Percentiles rank a stretch among this genome's conserved stretches.
Conservation (phyloP, 2,329 filamentous ascomycete species). For the Colletotrichum echinochloae region DNA sequence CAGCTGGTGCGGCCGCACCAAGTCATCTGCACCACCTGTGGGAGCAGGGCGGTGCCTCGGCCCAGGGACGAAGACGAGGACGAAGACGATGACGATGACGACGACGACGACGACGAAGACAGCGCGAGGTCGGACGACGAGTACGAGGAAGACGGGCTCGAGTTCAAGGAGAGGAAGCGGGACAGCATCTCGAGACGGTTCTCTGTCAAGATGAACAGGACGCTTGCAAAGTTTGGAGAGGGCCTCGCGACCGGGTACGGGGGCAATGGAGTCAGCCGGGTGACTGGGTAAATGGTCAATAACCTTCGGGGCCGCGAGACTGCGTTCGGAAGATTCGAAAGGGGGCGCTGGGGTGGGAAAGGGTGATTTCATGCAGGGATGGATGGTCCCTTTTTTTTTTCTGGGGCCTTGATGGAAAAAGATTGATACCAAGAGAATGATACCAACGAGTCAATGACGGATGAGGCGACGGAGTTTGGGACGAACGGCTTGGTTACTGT, state of each 20-base stretch:
- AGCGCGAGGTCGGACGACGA: neutral
- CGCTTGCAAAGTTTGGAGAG: conserved; percentile 5
- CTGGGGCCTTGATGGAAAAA: conserved; percentile 12
- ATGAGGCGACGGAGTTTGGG: neutral
- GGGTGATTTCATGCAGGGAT: neutral
- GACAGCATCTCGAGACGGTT: conserved; percentile 18
- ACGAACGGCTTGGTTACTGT: neutral
- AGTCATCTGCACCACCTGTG: conserved; percentile 23
- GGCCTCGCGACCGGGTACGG: conserved; percentile 19
- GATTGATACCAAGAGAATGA: conserved; percentile 9
- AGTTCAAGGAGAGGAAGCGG: neutral
- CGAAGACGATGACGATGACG: neutral
- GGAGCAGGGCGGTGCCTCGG: conserved; percentile 7
- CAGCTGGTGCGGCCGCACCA: conserved; percentile 1
- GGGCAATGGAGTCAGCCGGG: conserved; percentile 2
- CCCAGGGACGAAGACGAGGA: neutral
- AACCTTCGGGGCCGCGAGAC: neutral
- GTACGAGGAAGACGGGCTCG: neutral
- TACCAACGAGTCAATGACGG: conserved; percentile 3
- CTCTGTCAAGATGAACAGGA: conserved; percentile 20
- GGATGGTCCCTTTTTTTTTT: too few species aligned
- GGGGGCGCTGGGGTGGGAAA: neutral
- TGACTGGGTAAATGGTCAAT: too few species aligned
- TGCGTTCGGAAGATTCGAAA: neutral
- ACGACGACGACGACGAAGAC: neutral